phyloP scores from a whole-genome alignment of 2,329 filamentous ascomycete genomes.

The Leptodontidium sp. region DNA sequence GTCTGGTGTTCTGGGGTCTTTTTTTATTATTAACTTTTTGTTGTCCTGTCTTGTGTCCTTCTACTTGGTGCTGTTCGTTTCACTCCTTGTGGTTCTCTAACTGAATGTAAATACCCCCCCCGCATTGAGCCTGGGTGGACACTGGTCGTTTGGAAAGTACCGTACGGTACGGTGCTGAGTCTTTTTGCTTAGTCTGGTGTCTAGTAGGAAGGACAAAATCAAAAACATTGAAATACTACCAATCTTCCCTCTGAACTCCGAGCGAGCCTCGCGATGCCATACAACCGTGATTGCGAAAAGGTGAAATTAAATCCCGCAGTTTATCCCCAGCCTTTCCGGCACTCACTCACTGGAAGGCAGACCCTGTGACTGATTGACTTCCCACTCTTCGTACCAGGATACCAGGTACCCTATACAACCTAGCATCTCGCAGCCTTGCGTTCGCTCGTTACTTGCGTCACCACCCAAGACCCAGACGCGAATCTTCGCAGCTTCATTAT shows the following conservation, averaged over 20 bases:
- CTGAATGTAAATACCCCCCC: constrained; percentile 43
- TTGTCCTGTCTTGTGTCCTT: constrained; percentile 11
- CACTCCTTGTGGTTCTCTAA: constrained; percentile 12
- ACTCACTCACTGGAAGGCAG: background rate
- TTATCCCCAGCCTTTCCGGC: constrained; percentile 12
- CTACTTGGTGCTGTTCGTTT: background rate
- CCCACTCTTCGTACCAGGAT: background rate
- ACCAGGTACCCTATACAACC: background rate
- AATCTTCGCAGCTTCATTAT: constrained; percentile 3
- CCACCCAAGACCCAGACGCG: constrained; percentile 11
- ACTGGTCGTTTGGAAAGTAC: background rate
- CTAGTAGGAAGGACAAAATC: background rate
- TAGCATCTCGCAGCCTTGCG: constrained; percentile 14
- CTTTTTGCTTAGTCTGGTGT: background rate
- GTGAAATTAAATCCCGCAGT: background rate
- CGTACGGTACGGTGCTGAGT: background rate
- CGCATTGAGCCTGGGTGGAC: constrained; percentile 21
- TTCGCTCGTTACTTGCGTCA: constrained; percentile 8
- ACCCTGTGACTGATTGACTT: background rate
- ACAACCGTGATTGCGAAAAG: background rate
- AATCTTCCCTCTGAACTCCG: constrained; percentile 8
- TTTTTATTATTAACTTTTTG: constrained; percentile 27
- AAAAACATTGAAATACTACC: constrained; percentile 16
- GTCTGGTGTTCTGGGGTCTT: constrained; percentile 35
- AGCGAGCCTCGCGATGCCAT: background rate